Evolutionary conservation across 2,329 filamentous ascomycete species (phyloP), one percentile per base, ranked within the genome.

Genomic region (Calonectria fujianensis): DNA sequence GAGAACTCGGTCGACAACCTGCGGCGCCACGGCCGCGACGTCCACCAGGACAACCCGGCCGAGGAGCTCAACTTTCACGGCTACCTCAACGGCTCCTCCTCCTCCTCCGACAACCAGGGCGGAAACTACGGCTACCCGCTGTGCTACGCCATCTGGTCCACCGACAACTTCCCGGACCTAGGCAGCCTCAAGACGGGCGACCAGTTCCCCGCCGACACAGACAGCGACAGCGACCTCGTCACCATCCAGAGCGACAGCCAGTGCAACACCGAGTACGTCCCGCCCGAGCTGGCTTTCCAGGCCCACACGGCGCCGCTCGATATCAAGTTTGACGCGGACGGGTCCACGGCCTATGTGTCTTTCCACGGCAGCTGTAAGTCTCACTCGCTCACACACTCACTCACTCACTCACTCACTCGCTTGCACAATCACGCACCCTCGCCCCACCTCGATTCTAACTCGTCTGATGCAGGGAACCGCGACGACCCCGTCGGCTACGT

Each of bases 1-100:
- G 94, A 95, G 83, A 95, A 95, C 83, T 93, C 91, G 2, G 91
- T 91, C 11, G 93, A 95, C 82, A 84, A 93, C 48, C 87, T 95
- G 20, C 84, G 84, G 18, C 88, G 93, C 39, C 84, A 88, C 63
- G 90, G 89, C 13, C 77, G 87, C n/a, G 91, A 94, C 74, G 89
- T 94, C 57, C 91, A 94, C 77, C 83, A 90, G 74, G 88, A 94
- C 79, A 95, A 95, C 80, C 94, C 94, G 0, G 94, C 89, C 20
- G 94, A 95, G 81, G 93, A 95, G 83, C 84, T 96, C 82, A 95
- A 95, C 83, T 94, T 91, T 82, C 91, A 94, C 74, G 93, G 94
- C 4, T 89, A 88, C 72, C 85, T 94, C 61, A 83, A 83, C 74
- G 80, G 83, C 18, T 78, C 83, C 13, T 24, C 24, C 24, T 24